Evolutionary conservation across 768 basidiomycete genomes (phyloP), one percentile per base, ranked within the genome.

Genomic region (Collybia mongolica): DNA sequence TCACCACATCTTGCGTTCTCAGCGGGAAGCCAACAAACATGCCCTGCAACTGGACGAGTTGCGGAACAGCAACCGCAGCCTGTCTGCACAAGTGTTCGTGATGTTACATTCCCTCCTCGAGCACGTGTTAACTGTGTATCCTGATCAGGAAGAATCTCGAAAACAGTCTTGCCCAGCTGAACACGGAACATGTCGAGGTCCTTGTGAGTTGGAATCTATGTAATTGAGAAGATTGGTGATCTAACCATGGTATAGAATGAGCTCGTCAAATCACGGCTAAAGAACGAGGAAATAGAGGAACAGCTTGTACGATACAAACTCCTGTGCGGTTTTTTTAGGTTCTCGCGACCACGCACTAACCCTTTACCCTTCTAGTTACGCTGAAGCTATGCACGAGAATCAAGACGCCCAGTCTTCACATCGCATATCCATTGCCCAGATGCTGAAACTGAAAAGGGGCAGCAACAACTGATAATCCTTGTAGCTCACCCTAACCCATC

Each of bases 231-330:
- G 32, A 32, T 5, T 6, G 32, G 11, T 14, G 11, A 14, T 32
- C 52, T 32, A 36, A 12, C 12, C 17, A 20, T 41, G 7, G 29
- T 48, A n/a, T 39, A 93, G 90, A 93, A 95, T 58, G 88, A 96
- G 64, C 80, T 98, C 3, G 97, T 98, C 3, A 91, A 86, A 73
- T 79, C 86, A 50, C 83, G 94, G 45, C 71, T 98, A 36, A 84
- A 86, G 52, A 90, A 91, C 57, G 96, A 99, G 64, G 94, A 98
- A 64, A 76, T 96, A 52, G 97, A 98, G 66, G 80, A 84, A 50
- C 93, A 98, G 65, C 81, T 99, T 15, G 95, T 99, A 35, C 84
- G 89, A 37, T 98, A 97, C 71, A 97, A 97, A 70, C 72, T 97
- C 39, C 65, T 96, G 90, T 94, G 60, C 65, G 88, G 73, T 6